Base-by-base conservation (phyloP, 345 rosid species). In the Populus simonii region DNA sequence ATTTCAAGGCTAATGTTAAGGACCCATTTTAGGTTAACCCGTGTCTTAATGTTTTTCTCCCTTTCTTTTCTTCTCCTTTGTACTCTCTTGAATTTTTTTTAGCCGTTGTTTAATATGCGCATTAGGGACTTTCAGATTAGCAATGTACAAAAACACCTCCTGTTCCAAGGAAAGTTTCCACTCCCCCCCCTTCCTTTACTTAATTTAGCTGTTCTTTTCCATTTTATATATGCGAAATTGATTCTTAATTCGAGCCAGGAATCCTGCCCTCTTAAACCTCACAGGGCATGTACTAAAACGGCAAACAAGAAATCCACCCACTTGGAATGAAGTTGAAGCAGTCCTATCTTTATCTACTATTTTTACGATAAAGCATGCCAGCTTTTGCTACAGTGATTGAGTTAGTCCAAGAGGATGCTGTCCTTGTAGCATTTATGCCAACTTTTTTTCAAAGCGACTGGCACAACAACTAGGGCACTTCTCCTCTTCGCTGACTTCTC, bases 101-200 rank as follows among this genome's bases (percentile, higher is more conserved):
- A 75, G 70, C 68, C 68, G 76, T 69, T 83, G 81, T 82, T 88
- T 75, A 76, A 63, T 77, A 74, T 84, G 89, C 81, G 89, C 81
- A 7, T 76, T 82, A 80, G 85, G 63, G 74, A 83, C 82, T 78
- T 80, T 57, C 77, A 84, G 74, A 81, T 81, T 87, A 85, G 89
- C 83, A 76, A 70, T 89, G 98, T 87, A 89, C 89, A 93, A 87
- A 88, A 78, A 85, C 88, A 77, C 86, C 81, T 84, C 88, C 76
- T 79, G 85, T 86, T 84, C 75, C 85, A 84, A 79, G 83, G 81
- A 72, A 81, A 69, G 22, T 55, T 53, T 67, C 78, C 36, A 25
- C 27, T 33, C 51, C 25, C 36, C 36, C 62, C 63, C 38, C 70
- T 70, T 47, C 38, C 36, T 47, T 73, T 36, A 2, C 3, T 61